Evolutionary conservation across 805 yeast species (phyloP).

Genomic region (Candida hungchunana): DNA sequence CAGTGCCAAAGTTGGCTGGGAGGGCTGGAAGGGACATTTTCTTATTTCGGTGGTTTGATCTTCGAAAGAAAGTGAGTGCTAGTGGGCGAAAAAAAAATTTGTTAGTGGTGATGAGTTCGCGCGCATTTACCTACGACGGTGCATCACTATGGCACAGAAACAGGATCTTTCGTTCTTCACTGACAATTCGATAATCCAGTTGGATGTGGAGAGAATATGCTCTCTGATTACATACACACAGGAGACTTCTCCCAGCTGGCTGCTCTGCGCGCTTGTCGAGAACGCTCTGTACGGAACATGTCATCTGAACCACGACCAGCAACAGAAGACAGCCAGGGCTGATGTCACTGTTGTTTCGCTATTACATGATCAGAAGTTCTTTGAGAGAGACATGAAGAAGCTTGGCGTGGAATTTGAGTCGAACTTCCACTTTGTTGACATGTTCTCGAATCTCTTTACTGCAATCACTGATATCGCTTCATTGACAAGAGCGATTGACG

Average conservation of each 20-base stretch:
- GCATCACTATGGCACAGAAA: slow-evolving; percentile 35
- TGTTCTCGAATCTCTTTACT: slow-evolving; percentile 42
- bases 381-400: slow-evolving; percentile 33
- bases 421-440: slow-evolving; percentile 40
- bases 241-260: slow-evolving; percentile 65
- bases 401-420: slow-evolving; percentile 35
- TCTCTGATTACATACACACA: slow-evolving; percentile 35
- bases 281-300: slow-evolving; percentile 30
- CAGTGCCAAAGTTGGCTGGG: slow-evolving; percentile 50
- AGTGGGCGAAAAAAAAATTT: too few relatives aligned
- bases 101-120: too few relatives aligned
- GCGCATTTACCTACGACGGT: too few relatives aligned
- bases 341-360: slow-evolving; percentile 35
- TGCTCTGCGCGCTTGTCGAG: slow-evolving; percentile 52
- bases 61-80: neutral
- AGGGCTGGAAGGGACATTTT: slow-evolving; percentile 44
- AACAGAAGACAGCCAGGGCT: slow-evolving; percentile 6
- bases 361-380: slow-evolving; percentile 28
- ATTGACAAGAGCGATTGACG: slow-evolving; percentile 14
- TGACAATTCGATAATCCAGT: slow-evolving; percentile 43
- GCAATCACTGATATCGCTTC: slow-evolving; percentile 28
- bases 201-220: slow-evolving; percentile 26
- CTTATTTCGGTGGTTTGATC: neutral
- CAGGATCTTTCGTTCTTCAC: slow-evolving; percentile 55
- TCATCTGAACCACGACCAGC: slow-evolving; percentile 19